These are phyloP conservation scores for Septoria linicola DNA, from an alignment of 2,329 filamentous ascomycete genomes.

Conservation along the genomic window DNA sequence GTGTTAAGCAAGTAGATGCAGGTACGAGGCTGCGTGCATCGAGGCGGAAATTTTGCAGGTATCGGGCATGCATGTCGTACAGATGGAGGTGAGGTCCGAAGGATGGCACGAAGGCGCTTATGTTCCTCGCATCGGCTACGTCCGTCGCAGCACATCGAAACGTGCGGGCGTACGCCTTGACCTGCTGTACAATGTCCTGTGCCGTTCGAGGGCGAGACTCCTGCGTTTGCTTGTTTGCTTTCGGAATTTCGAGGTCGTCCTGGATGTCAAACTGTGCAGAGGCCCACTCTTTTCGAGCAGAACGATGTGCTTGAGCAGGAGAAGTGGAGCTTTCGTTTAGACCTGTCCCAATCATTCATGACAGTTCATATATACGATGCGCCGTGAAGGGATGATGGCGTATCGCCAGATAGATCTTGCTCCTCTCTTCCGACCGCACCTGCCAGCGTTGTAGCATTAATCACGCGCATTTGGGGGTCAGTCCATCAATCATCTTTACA, in stretches of 20 bases:
- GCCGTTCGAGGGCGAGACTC: background rate
- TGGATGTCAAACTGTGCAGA: background rate
- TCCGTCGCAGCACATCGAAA: background rate
- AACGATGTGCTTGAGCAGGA: too few relatives aligned
- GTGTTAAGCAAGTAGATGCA: conserved; percentile 2
- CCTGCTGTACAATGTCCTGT: conserved; percentile 8
- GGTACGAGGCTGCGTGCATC: conserved; percentile 1
- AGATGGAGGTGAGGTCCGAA: background rate
- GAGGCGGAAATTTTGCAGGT: background rate
- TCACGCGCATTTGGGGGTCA: too few relatives aligned
- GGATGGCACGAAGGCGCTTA: background rate
- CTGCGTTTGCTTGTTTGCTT: background rate
- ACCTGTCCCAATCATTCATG: too few relatives aligned
- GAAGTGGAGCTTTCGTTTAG: too few relatives aligned
- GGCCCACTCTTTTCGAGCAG: too few relatives aligned
- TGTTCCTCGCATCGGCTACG: background rate
- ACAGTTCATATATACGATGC: too few relatives aligned
- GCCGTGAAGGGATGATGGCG: too few relatives aligned
- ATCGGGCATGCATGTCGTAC: background rate
- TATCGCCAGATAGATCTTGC: too few relatives aligned
- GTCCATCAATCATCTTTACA: too few relatives aligned
- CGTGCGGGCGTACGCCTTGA: background rate
- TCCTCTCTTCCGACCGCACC: too few relatives aligned
- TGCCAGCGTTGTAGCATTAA: too few relatives aligned
- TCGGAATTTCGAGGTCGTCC: background rate